phyloP scores from a whole-genome alignment of 129 eudicot species.

The Flaveria brownii region DNA sequence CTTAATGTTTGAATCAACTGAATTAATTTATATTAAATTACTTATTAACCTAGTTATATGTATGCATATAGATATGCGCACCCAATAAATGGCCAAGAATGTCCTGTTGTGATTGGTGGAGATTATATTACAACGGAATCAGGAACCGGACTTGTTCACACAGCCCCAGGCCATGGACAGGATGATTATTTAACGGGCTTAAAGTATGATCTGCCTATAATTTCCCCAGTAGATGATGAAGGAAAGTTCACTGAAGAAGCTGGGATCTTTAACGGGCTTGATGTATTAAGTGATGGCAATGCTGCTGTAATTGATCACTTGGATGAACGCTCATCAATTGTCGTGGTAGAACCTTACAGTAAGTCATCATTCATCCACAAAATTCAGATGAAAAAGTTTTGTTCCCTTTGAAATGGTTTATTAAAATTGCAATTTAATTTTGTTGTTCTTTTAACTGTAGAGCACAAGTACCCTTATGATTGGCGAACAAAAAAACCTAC shows the following conservation, averaged over 20 bases:
- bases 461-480: slow-evolving; percentile 96
- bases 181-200: slow-evolving; percentile 93
- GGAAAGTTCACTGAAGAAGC: slow-evolving; percentile 87
- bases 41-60: slow-evolving; percentile 9
- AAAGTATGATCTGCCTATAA: slow-evolving; percentile 76
- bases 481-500: slow-evolving; percentile 99
- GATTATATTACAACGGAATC: slow-evolving; percentile 99
- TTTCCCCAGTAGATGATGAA: slow-evolving; percentile 93
- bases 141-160: slow-evolving; percentile 98
- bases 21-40: neutral
- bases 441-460: slow-evolving; percentile 34
- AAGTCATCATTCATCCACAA: slow-evolving; percentile 39
- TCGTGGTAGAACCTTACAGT: slow-evolving; percentile 94
- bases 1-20: slow-evolving; percentile 10
- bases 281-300: slow-evolving; percentile 90
- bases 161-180: slow-evolving; percentile 99
- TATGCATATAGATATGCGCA: slow-evolving; percentile 60
- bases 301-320: slow-evolving; percentile 74
- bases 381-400: slow-evolving; percentile 2
- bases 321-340: slow-evolving; percentile 62
- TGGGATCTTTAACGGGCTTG: slow-evolving; percentile 78
- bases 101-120: slow-evolving; percentile 96
- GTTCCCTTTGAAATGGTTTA: neutral
- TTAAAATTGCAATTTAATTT: slow-evolving; percentile 3
- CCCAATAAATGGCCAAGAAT: slow-evolving; percentile 77